A percentile compares a stretch with the other conserved stretches of the same genome.
phyloP scores from a whole-genome alignment of 805 yeast genomes.

The Alloascoidea africana region DNA sequence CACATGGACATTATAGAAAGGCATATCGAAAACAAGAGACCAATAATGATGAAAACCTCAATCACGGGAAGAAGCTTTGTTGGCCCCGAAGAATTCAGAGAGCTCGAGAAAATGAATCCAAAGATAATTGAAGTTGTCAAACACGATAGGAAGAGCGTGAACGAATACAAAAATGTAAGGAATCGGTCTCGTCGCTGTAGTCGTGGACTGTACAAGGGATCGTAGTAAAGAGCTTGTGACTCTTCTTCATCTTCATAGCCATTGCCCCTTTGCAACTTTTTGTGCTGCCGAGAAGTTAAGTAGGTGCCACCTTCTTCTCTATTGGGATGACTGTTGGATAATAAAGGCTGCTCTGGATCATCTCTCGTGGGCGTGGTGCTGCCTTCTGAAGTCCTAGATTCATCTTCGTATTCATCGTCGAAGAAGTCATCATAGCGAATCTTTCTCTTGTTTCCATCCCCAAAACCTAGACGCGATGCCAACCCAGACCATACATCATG shows the following conservation, averaged over 20 bases:
- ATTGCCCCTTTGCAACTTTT: constrained; percentile 2
- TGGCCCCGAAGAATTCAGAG: too few relatives aligned
- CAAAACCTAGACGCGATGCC: neutral
- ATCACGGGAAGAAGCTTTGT: constrained; percentile 13
- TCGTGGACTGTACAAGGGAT: constrained; percentile 3
- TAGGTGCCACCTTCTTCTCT: too few relatives aligned
- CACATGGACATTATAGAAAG: constrained; percentile 28
- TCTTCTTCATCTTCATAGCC: constrained; percentile 6
- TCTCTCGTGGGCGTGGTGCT: too few relatives aligned
- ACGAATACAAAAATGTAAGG: constrained; percentile 26
- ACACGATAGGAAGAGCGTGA: constrained; percentile 23
- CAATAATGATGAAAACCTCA: constrained; percentile 21
- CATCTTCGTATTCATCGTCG: neutral
- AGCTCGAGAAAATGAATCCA: constrained; percentile 21
- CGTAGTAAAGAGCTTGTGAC: constrained; percentile 4
- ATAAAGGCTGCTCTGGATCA: too few relatives aligned
- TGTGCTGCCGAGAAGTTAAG: neutral
- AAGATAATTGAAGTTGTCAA: constrained; percentile 27
- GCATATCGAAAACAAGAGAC: constrained; percentile 26
- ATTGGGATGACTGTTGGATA: too few relatives aligned
- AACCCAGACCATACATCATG: neutral
- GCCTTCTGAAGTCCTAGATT: too few relatives aligned
- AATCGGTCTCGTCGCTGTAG: constrained; percentile 24
- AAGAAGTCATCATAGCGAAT: too few relatives aligned
- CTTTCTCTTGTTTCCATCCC: neutral